phyloP scores from a whole-genome alignment of 2,329 filamentous ascomycete genomes.

The Sclerotinia sclerotiorum region DNA sequence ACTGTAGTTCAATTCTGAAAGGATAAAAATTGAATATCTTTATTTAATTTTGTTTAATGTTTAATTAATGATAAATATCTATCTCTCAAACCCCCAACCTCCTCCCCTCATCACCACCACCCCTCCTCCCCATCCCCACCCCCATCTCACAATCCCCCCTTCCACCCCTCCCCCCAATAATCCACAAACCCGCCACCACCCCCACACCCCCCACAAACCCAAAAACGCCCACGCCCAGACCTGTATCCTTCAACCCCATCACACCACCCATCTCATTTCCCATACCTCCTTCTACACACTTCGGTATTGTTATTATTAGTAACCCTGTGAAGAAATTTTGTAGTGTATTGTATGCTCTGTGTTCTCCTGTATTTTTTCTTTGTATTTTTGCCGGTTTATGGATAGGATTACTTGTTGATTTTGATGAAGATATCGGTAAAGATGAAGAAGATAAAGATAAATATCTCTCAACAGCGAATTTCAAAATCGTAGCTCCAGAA shows the following conservation, averaged over 20 bases:
- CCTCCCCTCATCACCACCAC: neutral
- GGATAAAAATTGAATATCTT: too few relatives aligned
- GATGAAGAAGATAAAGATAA: neutral
- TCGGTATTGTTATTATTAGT: neutral
- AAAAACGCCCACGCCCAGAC: neutral
- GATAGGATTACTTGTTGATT: too few relatives aligned
- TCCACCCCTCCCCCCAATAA: neutral
- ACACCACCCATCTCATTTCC: neutral
- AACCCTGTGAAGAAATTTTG: neutral
- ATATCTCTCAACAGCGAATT: neutral
- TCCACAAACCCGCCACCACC: neutral
- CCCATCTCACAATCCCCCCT: neutral
- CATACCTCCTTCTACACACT: neutral
- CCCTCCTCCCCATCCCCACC: neutral
- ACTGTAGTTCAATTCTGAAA: too few relatives aligned
- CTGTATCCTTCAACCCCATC: slow-evolving; percentile 6
- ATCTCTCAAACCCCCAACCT: neutral
- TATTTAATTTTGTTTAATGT: too few relatives aligned
- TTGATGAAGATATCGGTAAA: too few relatives aligned
- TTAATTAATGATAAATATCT: too few relatives aligned
- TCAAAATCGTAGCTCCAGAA: neutral
- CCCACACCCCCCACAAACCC: neutral
- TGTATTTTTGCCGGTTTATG: neutral
- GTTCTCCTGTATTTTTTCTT: neutral
- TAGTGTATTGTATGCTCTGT: neutral